Evolutionary conservation across 805 yeast species (phyloP), one percentile per base, ranked within the genome.

Genomic region (Cyberlindnera veronae): DNA sequence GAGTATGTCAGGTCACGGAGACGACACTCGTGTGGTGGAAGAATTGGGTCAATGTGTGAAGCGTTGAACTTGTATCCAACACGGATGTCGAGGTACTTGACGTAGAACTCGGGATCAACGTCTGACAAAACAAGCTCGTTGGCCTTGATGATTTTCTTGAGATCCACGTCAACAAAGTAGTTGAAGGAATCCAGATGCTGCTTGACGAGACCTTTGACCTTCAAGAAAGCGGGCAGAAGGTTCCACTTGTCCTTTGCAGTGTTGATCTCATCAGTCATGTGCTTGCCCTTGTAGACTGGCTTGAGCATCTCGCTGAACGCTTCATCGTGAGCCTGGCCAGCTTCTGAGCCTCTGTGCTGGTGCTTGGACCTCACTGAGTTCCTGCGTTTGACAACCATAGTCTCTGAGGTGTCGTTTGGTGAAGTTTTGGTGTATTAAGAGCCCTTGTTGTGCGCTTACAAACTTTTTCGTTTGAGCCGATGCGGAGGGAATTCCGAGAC

Each of bases 101-200:
- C 71, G 56, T 91, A 93, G 58, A 93, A 93, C 58, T 90, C 96
- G 1, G 99, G 99, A 64, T 91, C 98, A 27, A 93, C 98, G 63
- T 93, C 99, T 53, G 93, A 81, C 20, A 93, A 68, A 29, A 93
- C 89, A 38, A 77, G 66, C 64, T 90, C 90, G 62, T 93, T 93
- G 13, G 99, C 99, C 51, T 77, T 70, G 45, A 93, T 84, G 62
- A 93, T 93, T 60, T 93, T 91, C 66, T 86, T 88, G 61, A 93
- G 72, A 60, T 93, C 99, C 6, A 78, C 81, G 55, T 93, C 97
- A 15, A 93, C 95, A 61, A 93, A 93, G 66, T 87, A 93, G 60
- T 93, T 91, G 72, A 88, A 93, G n/a, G 99, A 93, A 60, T 93
- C 99, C 58, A 93, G 71, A 69, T 93, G 99, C 68, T 93, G 99